These are phyloP conservation scores for Nicotiana undulata DNA, from an alignment of 257 asterid species.

Conservation along the genomic window DNA sequence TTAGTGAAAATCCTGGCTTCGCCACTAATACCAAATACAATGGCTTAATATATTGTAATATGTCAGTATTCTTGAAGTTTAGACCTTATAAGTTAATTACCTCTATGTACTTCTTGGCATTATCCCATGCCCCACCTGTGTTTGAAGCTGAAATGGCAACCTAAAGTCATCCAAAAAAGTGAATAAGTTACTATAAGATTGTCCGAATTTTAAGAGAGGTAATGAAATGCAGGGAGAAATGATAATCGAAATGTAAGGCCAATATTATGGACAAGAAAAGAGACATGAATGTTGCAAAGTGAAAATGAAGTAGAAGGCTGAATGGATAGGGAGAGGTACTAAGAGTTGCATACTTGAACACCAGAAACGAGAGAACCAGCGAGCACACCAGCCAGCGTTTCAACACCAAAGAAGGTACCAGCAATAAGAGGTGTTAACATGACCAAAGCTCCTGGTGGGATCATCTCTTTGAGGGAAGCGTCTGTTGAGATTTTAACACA, in stretches of 20 bases:
- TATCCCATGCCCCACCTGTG: constrained; percentile 73
- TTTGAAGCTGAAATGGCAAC: constrained; percentile 65
- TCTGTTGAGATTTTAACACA: constrained; percentile 54
- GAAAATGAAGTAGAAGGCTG: too few relatives aligned
- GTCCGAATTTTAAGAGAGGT: not conserved
- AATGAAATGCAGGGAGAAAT: not conserved
- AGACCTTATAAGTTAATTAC: constrained; percentile 15
- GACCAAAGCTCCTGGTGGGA: constrained; percentile 50
- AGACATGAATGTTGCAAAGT: not conserved
- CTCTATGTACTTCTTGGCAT: constrained; percentile 68
- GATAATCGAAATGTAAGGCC: not conserved
- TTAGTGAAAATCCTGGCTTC: too few relatives aligned
- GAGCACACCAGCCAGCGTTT: constrained; percentile 48
- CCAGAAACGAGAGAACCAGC: constrained; percentile 56
- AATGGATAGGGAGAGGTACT: not conserved
- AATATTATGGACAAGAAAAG: too few relatives aligned
- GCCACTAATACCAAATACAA: not conserved
- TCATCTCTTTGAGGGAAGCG: constrained; percentile 49
- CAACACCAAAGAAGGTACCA: constrained; percentile 43
- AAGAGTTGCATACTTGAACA: constrained; percentile 27
- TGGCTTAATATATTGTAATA: not conserved
- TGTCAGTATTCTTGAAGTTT: not conserved
- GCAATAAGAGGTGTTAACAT: constrained; percentile 46
- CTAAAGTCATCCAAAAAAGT: constrained; percentile 14
- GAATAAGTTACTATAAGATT: not conserved